Base-by-base conservation (phyloP, 1,284 basidiomycete species). In the Irpex lacteus region DNA sequence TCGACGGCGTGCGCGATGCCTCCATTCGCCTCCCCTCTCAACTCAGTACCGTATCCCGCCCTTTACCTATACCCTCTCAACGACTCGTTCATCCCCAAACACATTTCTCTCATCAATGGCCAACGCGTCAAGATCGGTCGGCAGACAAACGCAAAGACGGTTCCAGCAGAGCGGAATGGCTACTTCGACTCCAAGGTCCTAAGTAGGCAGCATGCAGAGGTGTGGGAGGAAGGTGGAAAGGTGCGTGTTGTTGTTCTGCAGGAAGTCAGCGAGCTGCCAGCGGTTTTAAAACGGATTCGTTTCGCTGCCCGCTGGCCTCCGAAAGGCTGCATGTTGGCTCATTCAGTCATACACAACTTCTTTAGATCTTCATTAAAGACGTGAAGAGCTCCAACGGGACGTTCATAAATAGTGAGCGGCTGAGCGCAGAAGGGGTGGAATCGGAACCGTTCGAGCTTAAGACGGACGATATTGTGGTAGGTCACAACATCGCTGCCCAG, bases 301-400 rank as follows among this genome's bases (percentile, higher is more conserved):
- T 56, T 56, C 34, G 19, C 54, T 56, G 54, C 15, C 19, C 54
- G 54, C 54, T 56, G 54, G 18, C 54, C 19, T 21, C 26, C 54
- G 26, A 32, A 56, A 21, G 61, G 18, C 19, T 47, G 18, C 38
- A n/a, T 62, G 38, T 55, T 62, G 15, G 38, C 44, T 37, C n/a
- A 56, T 57, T 56, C 54, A 56, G 11, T 36, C 9, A 13, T 21
- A 2, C 32, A 2, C 26, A 34, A 15, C 26, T 40, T 26, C 63
- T 52, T 52, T 67, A 97, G 94, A 96, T 98, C 76, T 98, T 82
- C 81, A 98, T 99, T 84, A 98, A 95, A 78, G 98, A 99, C 76
- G 94, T 98, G 73, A 98, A 98, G 81, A 96, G 94, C 65, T 97
- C 95, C 1, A 99, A 99, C 70, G 97, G 97, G 4, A 99, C 98